Conservation (phyloP, 169 alveolate species). For the Fabrea salina region DNA sequence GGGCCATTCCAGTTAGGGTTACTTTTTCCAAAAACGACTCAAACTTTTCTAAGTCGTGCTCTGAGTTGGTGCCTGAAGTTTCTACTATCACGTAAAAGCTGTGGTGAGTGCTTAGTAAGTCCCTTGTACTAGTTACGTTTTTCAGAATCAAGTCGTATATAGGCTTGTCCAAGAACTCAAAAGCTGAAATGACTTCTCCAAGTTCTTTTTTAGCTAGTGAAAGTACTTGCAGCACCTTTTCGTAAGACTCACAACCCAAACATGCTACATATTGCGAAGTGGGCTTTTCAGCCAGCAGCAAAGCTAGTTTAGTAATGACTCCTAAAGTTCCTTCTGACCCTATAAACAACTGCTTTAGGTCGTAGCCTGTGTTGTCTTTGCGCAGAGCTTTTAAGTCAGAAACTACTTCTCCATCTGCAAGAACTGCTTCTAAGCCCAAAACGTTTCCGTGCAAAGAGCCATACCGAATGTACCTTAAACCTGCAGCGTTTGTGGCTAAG, state of each 20-base stretch:
- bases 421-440: conserved; percentile 77
- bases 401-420: conserved; percentile 62
- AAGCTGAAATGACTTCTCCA: conserved; percentile 50
- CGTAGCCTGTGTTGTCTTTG: conserved; percentile 80
- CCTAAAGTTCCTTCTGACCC: conserved; percentile 88
- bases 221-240: conserved; percentile 37
- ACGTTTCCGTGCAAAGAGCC: conserved; percentile 75
- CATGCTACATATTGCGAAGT: conserved; percentile 29
- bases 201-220: not conserved
- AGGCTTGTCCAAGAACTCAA: conserved; percentile 48
- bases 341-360: conserved; percentile 77
- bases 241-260: conserved; percentile 44
- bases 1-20: not conserved
- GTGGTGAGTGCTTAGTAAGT: conserved; percentile 35
- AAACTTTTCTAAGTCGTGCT: conserved; percentile 24
- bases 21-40: conserved; percentile 12
- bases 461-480: conserved; percentile 71
- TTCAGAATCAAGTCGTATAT: not conserved
- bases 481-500: conserved; percentile 86
- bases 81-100: conserved; percentile 57
- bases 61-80: conserved; percentile 24
- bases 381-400: conserved; percentile 48
- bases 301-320: conserved; percentile 71
- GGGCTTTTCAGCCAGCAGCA: conserved; percentile 59
- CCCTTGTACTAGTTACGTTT: conserved; percentile 1